These are phyloP conservation scores for Clonostachys sp. DNA, from an alignment of 2,329 filamentous ascomycete species.

Conservation along the genomic window DNA sequence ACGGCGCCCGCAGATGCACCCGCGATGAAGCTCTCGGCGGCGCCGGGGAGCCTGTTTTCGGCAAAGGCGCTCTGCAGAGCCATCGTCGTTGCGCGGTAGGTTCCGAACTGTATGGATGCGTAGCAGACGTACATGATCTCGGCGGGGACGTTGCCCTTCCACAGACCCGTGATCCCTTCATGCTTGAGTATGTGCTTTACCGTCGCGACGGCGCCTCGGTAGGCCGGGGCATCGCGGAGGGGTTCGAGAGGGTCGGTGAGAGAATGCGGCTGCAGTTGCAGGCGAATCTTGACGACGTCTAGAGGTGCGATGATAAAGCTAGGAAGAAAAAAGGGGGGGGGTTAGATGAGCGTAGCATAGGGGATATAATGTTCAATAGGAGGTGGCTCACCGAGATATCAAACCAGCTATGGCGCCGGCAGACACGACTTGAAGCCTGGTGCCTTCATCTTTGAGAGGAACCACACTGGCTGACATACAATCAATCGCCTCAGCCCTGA, in stretches of 20 bases:
- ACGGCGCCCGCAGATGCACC: conserved; percentile 79
- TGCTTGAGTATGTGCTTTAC: conserved; percentile 70
- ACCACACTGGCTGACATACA: conserved; percentile 28
- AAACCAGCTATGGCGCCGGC: conserved; percentile 69
- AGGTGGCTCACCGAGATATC: conserved; percentile 65
- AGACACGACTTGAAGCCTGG: conserved; percentile 48
- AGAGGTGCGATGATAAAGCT: conserved; percentile 93
- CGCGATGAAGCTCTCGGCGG: conserved; percentile 75
- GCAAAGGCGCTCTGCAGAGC: conserved; percentile 52
- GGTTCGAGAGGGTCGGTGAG: conserved; percentile 68
- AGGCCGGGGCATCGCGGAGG: conserved; percentile 43
- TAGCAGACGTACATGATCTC: conserved; percentile 94
- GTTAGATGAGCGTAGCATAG: neutral
- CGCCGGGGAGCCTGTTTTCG: conserved; percentile 47
- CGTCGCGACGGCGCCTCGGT: conserved; percentile 75
- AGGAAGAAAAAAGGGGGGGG: neutral
- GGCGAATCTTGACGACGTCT: conserved; percentile 95
- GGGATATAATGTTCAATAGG: neutral
- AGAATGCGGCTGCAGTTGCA: conserved; percentile 88
- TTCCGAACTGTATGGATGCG: conserved; percentile 81
- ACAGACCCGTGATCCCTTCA: conserved; percentile 82
- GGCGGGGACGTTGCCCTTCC: conserved; percentile 97
- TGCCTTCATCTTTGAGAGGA: conserved; percentile 58
- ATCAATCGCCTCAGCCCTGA: neutral
- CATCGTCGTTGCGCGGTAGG: conserved; percentile 73